These are phyloP conservation scores for Pseudogymnoascus sp. DNA, from an alignment of 2,329 filamentous ascomycete species.

Conservation along the genomic window DNA sequence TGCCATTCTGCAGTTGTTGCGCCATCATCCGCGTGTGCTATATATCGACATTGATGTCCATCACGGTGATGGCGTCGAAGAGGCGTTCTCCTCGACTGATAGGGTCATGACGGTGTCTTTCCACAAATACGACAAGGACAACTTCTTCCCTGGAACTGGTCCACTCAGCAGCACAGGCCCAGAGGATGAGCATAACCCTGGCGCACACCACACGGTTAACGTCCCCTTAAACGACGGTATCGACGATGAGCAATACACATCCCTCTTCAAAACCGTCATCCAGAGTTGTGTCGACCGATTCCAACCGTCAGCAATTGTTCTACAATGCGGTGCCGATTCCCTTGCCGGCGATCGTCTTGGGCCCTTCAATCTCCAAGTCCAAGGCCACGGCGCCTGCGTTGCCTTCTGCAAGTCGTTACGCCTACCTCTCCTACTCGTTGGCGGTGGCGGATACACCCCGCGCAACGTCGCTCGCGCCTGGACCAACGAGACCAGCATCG, in stretches of 20 bases:
- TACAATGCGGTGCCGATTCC: conserved; percentile 94
- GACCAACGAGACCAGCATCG: conserved; percentile 93
- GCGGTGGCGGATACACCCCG: conserved; percentile 92
- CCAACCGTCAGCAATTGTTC: conserved; percentile 80
- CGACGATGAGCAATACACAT: conserved; percentile 79
- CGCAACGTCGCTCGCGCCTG: conserved; percentile 93
- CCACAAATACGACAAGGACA: conserved; percentile 82
- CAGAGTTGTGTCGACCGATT: conserved; percentile 72
- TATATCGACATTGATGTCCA: conserved; percentile 95
- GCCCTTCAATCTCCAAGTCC: conserved; percentile 93
- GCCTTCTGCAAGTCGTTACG: conserved; percentile 75
- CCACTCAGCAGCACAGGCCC: conserved; percentile 78
- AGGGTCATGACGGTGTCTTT: conserved; percentile 90
- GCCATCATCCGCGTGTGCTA: conserved; percentile 73
- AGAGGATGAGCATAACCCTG: conserved; percentile 72
- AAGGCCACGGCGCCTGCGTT: conserved; percentile 87
- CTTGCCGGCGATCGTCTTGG: conserved; percentile 88
- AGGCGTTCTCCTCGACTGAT: conserved; percentile 84
- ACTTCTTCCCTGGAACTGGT: conserved; percentile 90
- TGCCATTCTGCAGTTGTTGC: conserved; percentile 79
- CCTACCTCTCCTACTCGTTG: conserved; percentile 80
- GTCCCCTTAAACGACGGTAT: conserved; percentile 87
- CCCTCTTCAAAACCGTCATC: conserved; percentile 76
- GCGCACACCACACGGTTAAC: conserved; percentile 83
- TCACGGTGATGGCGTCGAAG: conserved; percentile 83